These are phyloP conservation scores for Rhizopogon sp. DNA, from an alignment of 768 basidiomycete species.

Conservation along the genomic window DNA sequence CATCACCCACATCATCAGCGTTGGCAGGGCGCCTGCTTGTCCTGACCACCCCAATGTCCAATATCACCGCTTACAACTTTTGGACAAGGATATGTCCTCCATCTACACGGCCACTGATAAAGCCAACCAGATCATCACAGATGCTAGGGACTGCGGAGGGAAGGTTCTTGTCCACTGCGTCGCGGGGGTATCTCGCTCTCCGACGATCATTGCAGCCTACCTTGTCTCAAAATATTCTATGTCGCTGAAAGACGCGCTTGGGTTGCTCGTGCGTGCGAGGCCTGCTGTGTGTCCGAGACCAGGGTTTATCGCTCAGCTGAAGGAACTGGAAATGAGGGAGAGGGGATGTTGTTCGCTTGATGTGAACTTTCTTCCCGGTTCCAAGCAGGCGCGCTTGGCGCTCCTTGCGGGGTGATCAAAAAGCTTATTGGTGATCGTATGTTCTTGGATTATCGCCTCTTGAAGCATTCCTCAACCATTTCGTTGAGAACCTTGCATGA, in stretches of 20 bases:
- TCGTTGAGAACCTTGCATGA: no score
- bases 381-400: neutral
- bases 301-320: slow-evolving; percentile 39
- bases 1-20: slow-evolving; percentile 38
- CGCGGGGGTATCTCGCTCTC: slow-evolving; percentile 43
- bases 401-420: neutral
- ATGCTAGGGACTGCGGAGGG: slow-evolving; percentile 25
- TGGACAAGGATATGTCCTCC: slow-evolving; percentile 27
- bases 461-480: neutral
- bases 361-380: slow-evolving; percentile 29
- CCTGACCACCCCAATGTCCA: slow-evolving; percentile 22
- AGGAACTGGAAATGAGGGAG: slow-evolving; percentile 12
- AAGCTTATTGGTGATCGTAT: neutral
- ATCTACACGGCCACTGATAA: slow-evolving; percentile 11
- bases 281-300: slow-evolving; percentile 36
- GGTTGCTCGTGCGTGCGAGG: slow-evolving; percentile 28
- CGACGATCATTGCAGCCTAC: slow-evolving; percentile 36
- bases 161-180: slow-evolving; percentile 40
- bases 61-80: slow-evolving; percentile 35
- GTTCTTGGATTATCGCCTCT: neutral
- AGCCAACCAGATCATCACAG: slow-evolving; percentile 14
- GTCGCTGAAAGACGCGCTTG: slow-evolving; percentile 34
- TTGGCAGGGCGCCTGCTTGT: slow-evolving; percentile 29
- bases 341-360: slow-evolving; percentile 25
- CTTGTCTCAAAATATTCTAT: slow-evolving; percentile 33